Conservation (phyloP, 2,329 filamentous ascomycete genomes). For the Trichophaea hybrida region DNA sequence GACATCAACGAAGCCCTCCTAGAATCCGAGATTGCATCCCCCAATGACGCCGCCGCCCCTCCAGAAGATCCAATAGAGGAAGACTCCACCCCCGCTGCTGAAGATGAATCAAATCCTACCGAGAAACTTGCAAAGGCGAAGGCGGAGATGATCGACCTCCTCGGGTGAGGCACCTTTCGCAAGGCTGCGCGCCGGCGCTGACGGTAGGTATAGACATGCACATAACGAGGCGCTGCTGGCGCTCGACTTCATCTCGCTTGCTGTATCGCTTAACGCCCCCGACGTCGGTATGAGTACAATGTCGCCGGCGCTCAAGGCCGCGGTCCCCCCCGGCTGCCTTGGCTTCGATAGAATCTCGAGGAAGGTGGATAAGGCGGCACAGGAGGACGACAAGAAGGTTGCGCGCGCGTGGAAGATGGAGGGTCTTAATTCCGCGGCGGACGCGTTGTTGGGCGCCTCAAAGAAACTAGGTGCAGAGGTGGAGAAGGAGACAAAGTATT, state of each 20-base stretch:
- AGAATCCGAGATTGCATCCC: conserved; percentile 45
- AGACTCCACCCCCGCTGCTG: conserved; percentile 2
- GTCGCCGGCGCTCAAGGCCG: conserved; percentile 53
- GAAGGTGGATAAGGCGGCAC: conserved; percentile 43
- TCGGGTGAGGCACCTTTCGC: not conserved
- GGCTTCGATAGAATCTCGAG: conserved; percentile 51
- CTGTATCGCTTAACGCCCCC: conserved; percentile 69
- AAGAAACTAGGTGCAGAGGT: conserved; percentile 62
- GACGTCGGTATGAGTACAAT: conserved; percentile 55
- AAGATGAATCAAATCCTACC: conserved; percentile 15
- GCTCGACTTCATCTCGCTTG: conserved; percentile 68
- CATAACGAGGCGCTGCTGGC: conserved; percentile 52
- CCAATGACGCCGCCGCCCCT: not conserved
- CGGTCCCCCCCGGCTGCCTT: conserved; percentile 59
- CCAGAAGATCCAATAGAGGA: conserved; percentile 1
- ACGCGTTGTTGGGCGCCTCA: conserved; percentile 58
- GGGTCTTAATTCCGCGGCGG: conserved; percentile 58
- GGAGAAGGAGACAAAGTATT: conserved; percentile 68
- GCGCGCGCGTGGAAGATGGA: conserved; percentile 62
- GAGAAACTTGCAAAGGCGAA: conserved; percentile 16
- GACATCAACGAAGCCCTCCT: conserved; percentile 61
- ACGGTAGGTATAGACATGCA: conserved; percentile 30
- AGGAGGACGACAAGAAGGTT: conserved; percentile 40
- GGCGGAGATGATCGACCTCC: conserved; percentile 14
- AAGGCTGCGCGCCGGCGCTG: not conserved